A percentile compares a stretch with the other conserved stretches of the same genome.
Evolutionary conservation across 1,139 yeast genomes (phyloP).

Genomic region (Entelexis sorbosivorans): DNA sequence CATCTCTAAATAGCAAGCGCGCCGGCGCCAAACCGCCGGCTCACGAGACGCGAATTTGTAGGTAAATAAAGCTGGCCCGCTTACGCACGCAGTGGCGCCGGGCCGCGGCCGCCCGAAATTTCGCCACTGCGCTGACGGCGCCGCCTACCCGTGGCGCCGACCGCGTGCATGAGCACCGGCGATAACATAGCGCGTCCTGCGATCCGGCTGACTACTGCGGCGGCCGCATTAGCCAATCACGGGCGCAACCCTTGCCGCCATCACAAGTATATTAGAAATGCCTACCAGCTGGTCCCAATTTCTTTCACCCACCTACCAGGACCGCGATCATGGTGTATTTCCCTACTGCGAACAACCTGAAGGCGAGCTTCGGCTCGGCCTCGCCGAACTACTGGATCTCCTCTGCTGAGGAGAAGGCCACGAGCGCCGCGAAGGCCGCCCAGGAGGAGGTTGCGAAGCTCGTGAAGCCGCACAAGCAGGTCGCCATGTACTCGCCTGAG

Average conservation of each 20-base stretch:
- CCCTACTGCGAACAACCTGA: constrained; percentile 32
- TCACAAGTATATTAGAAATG: constrained; percentile 8
- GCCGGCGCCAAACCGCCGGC: too few relatives aligned
- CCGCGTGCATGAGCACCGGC: not conserved
- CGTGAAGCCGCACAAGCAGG: constrained; percentile 30
- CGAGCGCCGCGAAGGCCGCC: constrained; percentile 24
- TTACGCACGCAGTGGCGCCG: too few relatives aligned
- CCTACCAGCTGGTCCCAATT: not conserved
- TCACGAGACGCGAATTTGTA: too few relatives aligned
- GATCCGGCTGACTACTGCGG: not conserved
- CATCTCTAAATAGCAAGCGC: too few relatives aligned
- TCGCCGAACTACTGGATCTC: constrained; percentile 33
- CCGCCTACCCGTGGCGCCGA: not conserved
- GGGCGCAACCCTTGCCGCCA: constrained; percentile 9
- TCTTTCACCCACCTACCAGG: constrained; percentile 4
- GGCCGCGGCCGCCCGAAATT: too few relatives aligned
- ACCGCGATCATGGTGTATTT: constrained; percentile 29
- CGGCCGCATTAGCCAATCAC: constrained; percentile 13
- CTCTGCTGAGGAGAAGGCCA: constrained; percentile 29
- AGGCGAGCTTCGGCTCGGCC: constrained; percentile 31
- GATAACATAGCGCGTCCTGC: constrained; percentile 2
- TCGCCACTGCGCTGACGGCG: not conserved
- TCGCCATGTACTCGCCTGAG: constrained; percentile 52
- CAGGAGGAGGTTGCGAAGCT: constrained; percentile 30
- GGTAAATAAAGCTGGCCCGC: too few relatives aligned